phyloP scores from a whole-genome alignment of 2,329 filamentous ascomycete species.

The Penicillium sp. region DNA sequence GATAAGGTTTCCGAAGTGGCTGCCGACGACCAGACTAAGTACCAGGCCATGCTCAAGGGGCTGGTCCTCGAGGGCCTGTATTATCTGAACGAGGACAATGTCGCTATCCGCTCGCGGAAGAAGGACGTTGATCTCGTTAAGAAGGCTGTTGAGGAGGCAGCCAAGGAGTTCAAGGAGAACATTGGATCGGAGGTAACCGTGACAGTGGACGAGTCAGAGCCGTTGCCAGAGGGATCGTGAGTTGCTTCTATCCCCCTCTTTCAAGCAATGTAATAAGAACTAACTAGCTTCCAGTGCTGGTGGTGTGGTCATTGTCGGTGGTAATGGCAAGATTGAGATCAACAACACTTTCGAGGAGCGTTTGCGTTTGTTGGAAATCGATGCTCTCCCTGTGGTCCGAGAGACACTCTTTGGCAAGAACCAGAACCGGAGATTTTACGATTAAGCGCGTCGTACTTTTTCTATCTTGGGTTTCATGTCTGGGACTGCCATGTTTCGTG shows the following conservation, averaged over 20 bases:
- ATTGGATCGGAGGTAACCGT: constrained; percentile 67
- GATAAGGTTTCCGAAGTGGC: constrained; percentile 66
- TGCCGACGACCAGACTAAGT: constrained; percentile 58
- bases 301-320: constrained; percentile 76
- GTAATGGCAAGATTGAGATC: constrained; percentile 91
- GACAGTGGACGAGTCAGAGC: constrained; percentile 73
- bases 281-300: constrained; percentile 62
- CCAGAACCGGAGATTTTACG: constrained; percentile 90
- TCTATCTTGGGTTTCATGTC: constrained; percentile 3
- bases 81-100: constrained; percentile 75
- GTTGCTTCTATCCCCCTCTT: constrained; percentile 39
- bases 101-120: constrained; percentile 74
- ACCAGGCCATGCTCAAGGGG: constrained; percentile 72
- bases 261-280: background rate
- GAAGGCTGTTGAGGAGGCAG: constrained; percentile 74
- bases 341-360: constrained; percentile 98
- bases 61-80: constrained; percentile 88
- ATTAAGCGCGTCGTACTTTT: constrained; percentile 54
- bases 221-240: constrained; percentile 79
- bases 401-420: constrained; percentile 91
- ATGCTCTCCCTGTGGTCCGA: constrained; percentile 79
- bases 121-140: constrained; percentile 73
- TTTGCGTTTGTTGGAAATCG: constrained; percentile 77
- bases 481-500: constrained; percentile 16
- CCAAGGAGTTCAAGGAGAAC: constrained; percentile 80